Base-by-base conservation (phyloP, 1,284 basidiomycete species). In the Afroboletus lepidellus region DNA sequence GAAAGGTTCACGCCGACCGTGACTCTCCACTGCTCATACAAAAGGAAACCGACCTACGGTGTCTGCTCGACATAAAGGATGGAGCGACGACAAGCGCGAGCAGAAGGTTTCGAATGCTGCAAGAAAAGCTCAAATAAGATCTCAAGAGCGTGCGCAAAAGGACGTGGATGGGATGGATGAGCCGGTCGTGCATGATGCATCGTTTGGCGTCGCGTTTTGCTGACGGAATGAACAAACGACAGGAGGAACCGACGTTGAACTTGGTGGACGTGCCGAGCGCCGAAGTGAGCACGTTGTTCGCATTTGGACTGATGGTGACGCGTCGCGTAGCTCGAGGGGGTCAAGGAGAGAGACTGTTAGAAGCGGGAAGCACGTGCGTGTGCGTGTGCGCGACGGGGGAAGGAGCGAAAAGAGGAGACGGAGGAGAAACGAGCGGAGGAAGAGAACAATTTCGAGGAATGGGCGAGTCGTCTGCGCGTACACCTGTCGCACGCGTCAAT, bases 291-390 rank as follows among this genome's bases (percentile, higher is more conserved):
- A 9, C 24, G 46, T n/a, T 38, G 34, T 13, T 16, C 7, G 9
- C 9, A 25, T 21, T 5, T 7, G 3, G 32, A 34, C 8, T n/a
- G n/a, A n/a, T n/a, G n/a, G n/a, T n/a, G n/a, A n/a, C n/a, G n/a
- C n/a, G n/a, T n/a, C 51, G 29, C 11, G 36, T 53, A 91, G 81
- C 80, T 99, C 21, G 93, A 93, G 61, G 95, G 98, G 66, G 95
- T 98, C 43, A 98, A 93, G 69, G 97, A 99, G 72, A 99, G 71
- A 88, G 86, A 56, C 77, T 99, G 33, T 77, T 97, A 76, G 98
- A 98, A 72, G 94, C 95, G 0, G 94, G 97, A 99, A 53, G 94
- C 96, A 0, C 86, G 97, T 12, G 81, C 87, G 45, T n/a, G n/a
- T n/a, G n/a, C n/a, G n/a, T 85, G 94, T 8, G 82, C 85, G 0